Percentiles rank a stretch among this genome's conserved stretches.
phyloP scores from a whole-genome alignment of 2,329 filamentous ascomycete genomes.

The Fusarium bulbicola region DNA sequence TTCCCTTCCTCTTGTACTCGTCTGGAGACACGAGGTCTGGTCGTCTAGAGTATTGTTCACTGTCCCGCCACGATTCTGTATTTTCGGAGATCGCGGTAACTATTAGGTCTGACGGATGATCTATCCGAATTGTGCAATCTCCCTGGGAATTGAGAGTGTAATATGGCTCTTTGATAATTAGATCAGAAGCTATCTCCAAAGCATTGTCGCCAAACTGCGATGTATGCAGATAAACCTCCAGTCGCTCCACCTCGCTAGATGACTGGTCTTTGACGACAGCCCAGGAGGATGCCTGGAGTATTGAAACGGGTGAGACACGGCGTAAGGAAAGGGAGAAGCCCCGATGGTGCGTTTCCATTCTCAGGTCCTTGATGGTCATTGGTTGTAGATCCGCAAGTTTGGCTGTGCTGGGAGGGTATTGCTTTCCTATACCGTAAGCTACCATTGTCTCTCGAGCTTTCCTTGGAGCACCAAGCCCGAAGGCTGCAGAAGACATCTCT shows the following conservation, averaged over 20 bases:
- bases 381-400: conserved; percentile 33
- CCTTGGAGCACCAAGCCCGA: conserved; percentile 19
- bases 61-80: conserved; percentile 31
- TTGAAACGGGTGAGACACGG: conserved; percentile 41
- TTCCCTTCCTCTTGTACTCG: conserved; percentile 43
- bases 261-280: conserved; percentile 43
- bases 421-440: conserved; percentile 41
- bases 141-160: conserved; percentile 54
- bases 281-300: conserved; percentile 43
- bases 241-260: conserved; percentile 37
- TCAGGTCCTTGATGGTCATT: conserved; percentile 39
- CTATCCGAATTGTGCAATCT: conserved; percentile 51
- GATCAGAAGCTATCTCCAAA: conserved; percentile 45
- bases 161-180: conserved; percentile 61
- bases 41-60: rapidly evolving
- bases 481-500: conserved; percentile 42
- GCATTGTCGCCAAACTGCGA: conserved; percentile 45
- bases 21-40: neutral
- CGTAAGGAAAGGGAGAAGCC: conserved; percentile 40
- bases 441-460: conserved; percentile 37
- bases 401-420: conserved; percentile 40
- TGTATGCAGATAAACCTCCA: conserved; percentile 49
- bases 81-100: conserved; percentile 14
- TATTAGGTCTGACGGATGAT: conserved; percentile 47
- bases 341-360: conserved; percentile 45